phyloP scores from a whole-genome alignment of 2,329 filamentous ascomycete species.

The Cladosporium oxysporum region DNA sequence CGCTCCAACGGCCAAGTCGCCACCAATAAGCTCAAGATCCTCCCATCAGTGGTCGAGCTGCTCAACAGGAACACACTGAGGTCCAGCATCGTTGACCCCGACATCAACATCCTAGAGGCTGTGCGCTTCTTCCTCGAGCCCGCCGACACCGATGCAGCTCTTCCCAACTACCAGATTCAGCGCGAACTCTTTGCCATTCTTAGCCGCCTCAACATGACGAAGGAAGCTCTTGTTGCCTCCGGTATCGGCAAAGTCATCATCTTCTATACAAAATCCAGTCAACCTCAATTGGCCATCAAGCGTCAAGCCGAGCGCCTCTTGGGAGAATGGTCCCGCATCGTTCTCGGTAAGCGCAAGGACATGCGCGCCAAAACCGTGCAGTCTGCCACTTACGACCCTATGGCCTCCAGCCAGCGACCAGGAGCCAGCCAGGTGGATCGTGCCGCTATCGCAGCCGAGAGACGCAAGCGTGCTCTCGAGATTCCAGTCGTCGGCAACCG shows the following conservation, averaged over 20 bases:
- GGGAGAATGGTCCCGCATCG: slow-evolving; percentile 92
- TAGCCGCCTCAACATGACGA: slow-evolving; percentile 79
- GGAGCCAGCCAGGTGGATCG: slow-evolving; percentile 39
- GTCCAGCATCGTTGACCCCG: slow-evolving; percentile 83
- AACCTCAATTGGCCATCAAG: slow-evolving; percentile 85
- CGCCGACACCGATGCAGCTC: slow-evolving; percentile 78
- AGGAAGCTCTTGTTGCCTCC: slow-evolving; percentile 84
- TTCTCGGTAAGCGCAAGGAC: slow-evolving; percentile 81
- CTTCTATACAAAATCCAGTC: slow-evolving; percentile 95
- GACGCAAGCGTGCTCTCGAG: slow-evolving; percentile 55
- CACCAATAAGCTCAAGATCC: slow-evolving; percentile 87
- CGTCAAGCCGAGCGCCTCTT: slow-evolving; percentile 89
- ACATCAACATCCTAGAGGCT: slow-evolving; percentile 91
- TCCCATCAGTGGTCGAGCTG: slow-evolving; percentile 84
- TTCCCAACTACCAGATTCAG: slow-evolving; percentile 97
- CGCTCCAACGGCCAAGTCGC: slow-evolving; percentile 79
- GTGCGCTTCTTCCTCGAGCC: slow-evolving; percentile 98
- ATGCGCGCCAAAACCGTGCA: slow-evolving; percentile 82
- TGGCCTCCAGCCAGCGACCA: slow-evolving; percentile 30
- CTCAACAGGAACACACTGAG: slow-evolving; percentile 88
- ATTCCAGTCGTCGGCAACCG: slow-evolving; percentile 57
- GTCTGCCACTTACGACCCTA: slow-evolving; percentile 61
- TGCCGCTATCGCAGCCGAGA: slow-evolving; percentile 48
- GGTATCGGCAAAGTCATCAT: slow-evolving; percentile 95
- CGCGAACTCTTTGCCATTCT: slow-evolving; percentile 87